Conservation (phyloP, 768 basidiomycete genomes). For the Panus rudis region DNA sequence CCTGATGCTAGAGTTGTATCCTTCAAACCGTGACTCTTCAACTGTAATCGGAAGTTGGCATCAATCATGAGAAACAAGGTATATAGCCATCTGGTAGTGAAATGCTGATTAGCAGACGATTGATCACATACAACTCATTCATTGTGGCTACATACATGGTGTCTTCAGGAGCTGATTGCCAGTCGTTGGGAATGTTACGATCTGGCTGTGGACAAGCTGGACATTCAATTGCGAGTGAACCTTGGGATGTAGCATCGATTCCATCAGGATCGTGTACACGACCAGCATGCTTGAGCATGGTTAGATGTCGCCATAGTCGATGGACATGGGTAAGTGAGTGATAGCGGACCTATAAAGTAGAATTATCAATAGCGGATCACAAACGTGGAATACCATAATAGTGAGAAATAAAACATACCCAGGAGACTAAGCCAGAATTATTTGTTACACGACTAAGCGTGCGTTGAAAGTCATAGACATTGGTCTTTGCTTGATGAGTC, state of each 20-base stretch:
- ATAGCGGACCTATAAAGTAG: constrained; percentile 1
- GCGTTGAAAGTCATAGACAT: constrained; percentile 1
- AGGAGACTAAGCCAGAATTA: background rate
- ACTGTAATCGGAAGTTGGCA: constrained; percentile 24
- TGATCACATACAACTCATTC: too few relatives aligned
- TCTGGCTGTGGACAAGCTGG: constrained; percentile 20
- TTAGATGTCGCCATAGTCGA: constrained; percentile 15
- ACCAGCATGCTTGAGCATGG: constrained; percentile 15
- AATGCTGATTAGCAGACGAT: too few relatives aligned
- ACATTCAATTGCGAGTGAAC: constrained; percentile 15
- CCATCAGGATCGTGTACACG: constrained; percentile 16
- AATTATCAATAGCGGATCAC: too few relatives aligned
- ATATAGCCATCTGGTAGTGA: constrained; percentile 19
- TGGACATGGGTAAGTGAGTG: constrained; percentile 1
- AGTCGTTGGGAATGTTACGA: constrained; percentile 14
- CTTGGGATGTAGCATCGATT: constrained; percentile 3
- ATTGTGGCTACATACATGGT: constrained; percentile 13
- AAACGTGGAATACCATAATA: too few relatives aligned
- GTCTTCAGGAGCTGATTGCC: constrained; percentile 8
- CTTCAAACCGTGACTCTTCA: constrained; percentile 7
- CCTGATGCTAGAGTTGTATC: constrained; percentile 22
- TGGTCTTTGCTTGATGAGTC: background rate
- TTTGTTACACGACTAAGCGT: background rate
- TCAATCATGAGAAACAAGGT: constrained; percentile 20
- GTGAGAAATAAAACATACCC: too few relatives aligned